phyloP scores from a whole-genome alignment of 1,139 yeast genomes.

The Lodderomyces orthopsilosis region DNA sequence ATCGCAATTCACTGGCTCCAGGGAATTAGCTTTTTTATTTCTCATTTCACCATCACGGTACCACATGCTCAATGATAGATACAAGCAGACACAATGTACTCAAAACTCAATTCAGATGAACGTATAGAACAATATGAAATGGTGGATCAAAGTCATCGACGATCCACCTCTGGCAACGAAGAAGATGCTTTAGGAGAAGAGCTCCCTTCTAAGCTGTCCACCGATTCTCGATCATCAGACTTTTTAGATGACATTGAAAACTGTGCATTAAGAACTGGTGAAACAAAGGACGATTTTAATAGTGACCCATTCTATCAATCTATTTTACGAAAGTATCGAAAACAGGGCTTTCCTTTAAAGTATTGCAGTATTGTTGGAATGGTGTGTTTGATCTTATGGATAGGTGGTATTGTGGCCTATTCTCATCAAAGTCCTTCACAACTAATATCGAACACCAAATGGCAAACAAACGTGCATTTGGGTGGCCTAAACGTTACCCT shows the following conservation, averaged over 20 bases:
- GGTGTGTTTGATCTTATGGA: slow-evolving; percentile 23
- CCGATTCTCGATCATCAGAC: slow-evolving; percentile 23
- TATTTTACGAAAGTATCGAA: slow-evolving; percentile 20
- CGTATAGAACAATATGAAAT: slow-evolving; percentile 24
- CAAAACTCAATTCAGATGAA: slow-evolving; percentile 7
- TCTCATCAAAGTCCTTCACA: slow-evolving; percentile 25
- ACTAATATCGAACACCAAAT: slow-evolving; percentile 20
- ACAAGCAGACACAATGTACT: no score
- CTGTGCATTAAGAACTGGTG: slow-evolving; percentile 13
- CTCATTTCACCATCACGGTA: no score
- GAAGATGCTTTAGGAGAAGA: not conserved
- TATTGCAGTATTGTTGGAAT: slow-evolving; percentile 10
- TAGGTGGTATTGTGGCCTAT: slow-evolving; percentile 28
- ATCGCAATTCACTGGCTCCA: no score
- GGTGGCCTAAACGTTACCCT: slow-evolving; percentile 33
- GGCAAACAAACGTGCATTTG: slow-evolving; percentile 28
- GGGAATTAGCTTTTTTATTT: no score
- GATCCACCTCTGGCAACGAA: not conserved
- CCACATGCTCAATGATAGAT: no score
- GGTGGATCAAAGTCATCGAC: slow-evolving; percentile 17
- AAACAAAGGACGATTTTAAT: slow-evolving; percentile 22
- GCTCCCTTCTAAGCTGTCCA: slow-evolving; percentile 10
- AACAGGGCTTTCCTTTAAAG: slow-evolving; percentile 12
- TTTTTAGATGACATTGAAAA: slow-evolving; percentile 30
- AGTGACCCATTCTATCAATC: slow-evolving; percentile 25